Evolutionary conservation across 805 yeast species (phyloP).

Genomic region (Cyberlindnera mrakii): DNA sequence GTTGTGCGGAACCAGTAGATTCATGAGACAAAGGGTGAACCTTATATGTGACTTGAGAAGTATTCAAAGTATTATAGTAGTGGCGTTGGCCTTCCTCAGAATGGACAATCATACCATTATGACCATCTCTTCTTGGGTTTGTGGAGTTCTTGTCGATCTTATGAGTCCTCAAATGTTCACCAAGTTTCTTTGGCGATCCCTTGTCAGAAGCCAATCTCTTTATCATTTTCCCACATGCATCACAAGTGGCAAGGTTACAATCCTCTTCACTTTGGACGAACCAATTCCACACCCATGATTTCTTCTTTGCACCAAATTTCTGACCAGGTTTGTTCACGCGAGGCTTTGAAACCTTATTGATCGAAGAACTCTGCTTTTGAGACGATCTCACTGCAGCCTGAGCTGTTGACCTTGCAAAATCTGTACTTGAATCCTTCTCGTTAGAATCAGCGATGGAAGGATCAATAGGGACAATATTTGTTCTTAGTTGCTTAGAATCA

Average conservation of each 20-base stretch:
- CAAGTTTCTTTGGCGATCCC: conserved; percentile 54
- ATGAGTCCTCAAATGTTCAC: conserved; percentile 52
- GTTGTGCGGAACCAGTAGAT: background rate
- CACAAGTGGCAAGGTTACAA: conserved; percentile 48
- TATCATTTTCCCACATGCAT: conserved; percentile 44
- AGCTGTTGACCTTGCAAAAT: conserved; percentile 14
- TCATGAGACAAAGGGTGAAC: conserved; percentile 7
- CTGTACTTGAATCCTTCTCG: conserved; percentile 8
- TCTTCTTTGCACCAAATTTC: conserved; percentile 54
- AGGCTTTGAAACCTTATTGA: conserved; percentile 16
- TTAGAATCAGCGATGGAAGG: conserved; percentile 18
- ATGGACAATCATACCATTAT: conserved; percentile 1
- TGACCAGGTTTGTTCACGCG: conserved; percentile 45
- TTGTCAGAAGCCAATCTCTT: conserved; percentile 44
- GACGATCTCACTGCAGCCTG: conserved; percentile 21
- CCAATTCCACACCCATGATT: conserved; percentile 62
- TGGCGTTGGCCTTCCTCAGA: conserved; percentile 16
- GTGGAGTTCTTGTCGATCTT: conserved; percentile 36
- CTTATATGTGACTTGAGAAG: conserved; percentile 11
- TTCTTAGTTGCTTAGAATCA: background rate
- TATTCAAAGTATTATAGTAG: conserved; percentile 26
- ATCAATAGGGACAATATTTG: conserved; percentile 18
- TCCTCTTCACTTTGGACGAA: conserved; percentile 44
- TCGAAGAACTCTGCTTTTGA: conserved; percentile 1
- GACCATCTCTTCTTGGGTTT: conserved; percentile 32